Conservation (phyloP, 164 flowering plant genomes). For the Liquidambar formosana region DNA sequence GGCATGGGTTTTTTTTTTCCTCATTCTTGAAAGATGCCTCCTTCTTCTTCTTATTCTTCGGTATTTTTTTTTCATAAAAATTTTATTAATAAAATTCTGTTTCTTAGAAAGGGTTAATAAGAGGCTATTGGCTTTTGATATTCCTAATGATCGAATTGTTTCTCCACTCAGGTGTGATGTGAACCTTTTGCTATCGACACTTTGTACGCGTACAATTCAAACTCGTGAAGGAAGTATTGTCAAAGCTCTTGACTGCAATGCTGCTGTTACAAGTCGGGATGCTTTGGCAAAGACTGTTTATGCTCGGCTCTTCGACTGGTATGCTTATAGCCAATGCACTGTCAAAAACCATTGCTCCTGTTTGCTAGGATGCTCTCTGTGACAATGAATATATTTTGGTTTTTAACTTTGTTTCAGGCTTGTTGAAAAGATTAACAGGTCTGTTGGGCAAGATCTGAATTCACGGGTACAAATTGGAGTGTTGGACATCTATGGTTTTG, state of each 20-base stretch:
- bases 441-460: constrained; percentile 90
- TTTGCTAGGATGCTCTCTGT: not conserved
- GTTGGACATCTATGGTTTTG: constrained; percentile 96
- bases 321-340: constrained; percentile 16
- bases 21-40: not conserved
- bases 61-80: too few species aligned
- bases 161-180: constrained; percentile 72
- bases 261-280: constrained; percentile 92
- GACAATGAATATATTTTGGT: not conserved
- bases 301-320: constrained; percentile 94
- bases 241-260: constrained; percentile 86
- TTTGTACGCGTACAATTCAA: constrained; percentile 85
- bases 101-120: not conserved
- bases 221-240: constrained; percentile 89
- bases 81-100: too few species aligned
- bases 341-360: constrained; percentile 1
- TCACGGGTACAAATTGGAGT: constrained; percentile 87
- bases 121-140: not conserved
- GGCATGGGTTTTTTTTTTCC: not conserved
- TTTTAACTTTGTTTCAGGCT: constrained; percentile 58
- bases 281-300: constrained; percentile 93
- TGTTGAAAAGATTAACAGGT: constrained; percentile 88
- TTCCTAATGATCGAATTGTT: not conserved
- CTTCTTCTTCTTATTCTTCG: not conserved
- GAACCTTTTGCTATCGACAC: constrained; percentile 68